Base-by-base conservation (phyloP, 306 rosid species). In the Trichosanthes cucumerina region DNA sequence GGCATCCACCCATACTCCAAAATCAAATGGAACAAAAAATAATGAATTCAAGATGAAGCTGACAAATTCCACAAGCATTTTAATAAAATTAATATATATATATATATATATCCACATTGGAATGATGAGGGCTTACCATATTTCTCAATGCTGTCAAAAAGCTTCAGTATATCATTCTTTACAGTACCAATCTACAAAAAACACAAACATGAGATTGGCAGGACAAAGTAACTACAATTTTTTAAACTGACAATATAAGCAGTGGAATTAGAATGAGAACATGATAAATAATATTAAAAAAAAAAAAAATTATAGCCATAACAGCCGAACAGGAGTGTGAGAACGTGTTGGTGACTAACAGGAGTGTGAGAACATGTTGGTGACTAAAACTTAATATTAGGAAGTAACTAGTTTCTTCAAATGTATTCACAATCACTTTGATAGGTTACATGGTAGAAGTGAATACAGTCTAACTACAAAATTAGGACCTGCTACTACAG, bases 101-200 rank as follows among this genome's bases (percentile, higher is more conserved):
- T n/a, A n/a, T n/a, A 68, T 41, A 2, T 46, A 46, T 50, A 50
- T 52, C 77, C 41, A 74, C 19, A 36, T 9, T 4, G 4, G 1
- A 33, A 52, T 24, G 24, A 70, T 69, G 76, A 50, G 81, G 60
- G 86, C 92, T n/a, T 89, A 96, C 99, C 98, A 89, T 96, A 93
- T 85, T 90, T 93, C 89, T 93, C 96, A 80, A 93, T 82, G 82
- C 91, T 90, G 88, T 93, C 99, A 79, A 96, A 96, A 82, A 96
- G 99, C 88, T 96, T 96, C 85, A 86, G 68, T 79, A 93, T 83
- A 80, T 93, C 99, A 80, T 80, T 93, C 81, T 91, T 93, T 79
- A 96, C 87, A 49, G 79, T 87, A 60, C 83, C 89, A 81, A 91
- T 86, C 99, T 96, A 97, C 82, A 56, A 86, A 80, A 24, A 12